Base-by-base conservation (phyloP, 768 basidiomycete genomes). In the Gloeopeniophorella convolvens region DNA sequence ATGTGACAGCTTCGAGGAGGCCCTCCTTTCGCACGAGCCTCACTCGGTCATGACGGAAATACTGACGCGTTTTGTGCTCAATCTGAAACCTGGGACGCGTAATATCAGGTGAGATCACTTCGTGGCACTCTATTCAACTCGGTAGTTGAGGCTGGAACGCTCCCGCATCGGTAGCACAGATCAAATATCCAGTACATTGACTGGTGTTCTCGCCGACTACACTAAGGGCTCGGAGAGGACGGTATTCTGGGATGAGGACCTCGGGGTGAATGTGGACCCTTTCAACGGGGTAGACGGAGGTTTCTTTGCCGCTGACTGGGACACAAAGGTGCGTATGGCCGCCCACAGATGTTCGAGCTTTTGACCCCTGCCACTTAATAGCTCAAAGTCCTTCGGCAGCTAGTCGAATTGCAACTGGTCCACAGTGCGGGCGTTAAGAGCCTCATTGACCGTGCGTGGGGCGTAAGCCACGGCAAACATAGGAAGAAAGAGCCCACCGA, bases 1-100 rank as follows among this genome's bases (percentile, higher is more conserved):
- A 58, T 55, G 58, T 56, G 62, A 37, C 63, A 91, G 89, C 67
- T 75, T 91, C 55, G 89, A 92, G 68, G 79, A 83, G 50, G 85
- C 89, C 47, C 70, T 92, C 60, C 68, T 89, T 67, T 75, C 78
- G 58, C 75, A 72, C 59, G 86, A 80, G 67, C 79, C 83, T 48
- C 82, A 88, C 66, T 73, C 78, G 51, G 75, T 90, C 60, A 72
- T 92, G 56, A 83, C 80, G 36, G 76, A 79, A 62, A 72, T 91
- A 59, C 79, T 92, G 18, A 73, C 74, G 51, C 78, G 82, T 52
- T 91, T 92, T 65, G 76, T 92, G 59, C 72, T 83, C 60, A 90
- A 89, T 67, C 78, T 92, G 59, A 80, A 82, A 63, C 88, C 89
- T 16, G 84, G 84, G 67, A 85, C 88, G 82, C 85, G 88, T 83